These are phyloP conservation scores for Sphagnum magellanicum DNA, from an alignment of 228 moss, liverwort and hornwort genomes.

Conservation along the genomic window DNA sequence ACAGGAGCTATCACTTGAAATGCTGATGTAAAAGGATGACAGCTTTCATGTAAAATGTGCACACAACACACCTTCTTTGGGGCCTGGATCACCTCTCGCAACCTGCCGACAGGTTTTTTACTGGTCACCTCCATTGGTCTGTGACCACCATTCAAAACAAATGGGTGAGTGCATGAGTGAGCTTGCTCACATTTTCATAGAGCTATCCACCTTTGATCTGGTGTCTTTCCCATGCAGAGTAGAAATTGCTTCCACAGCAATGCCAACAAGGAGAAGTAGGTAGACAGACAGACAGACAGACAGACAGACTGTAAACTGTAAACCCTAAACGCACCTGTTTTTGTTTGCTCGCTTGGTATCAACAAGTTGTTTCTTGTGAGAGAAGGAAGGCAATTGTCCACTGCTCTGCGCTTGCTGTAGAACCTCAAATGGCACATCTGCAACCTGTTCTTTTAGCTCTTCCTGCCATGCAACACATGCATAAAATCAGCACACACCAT, in stretches of 20 bases:
- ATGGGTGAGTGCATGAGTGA: not conserved
- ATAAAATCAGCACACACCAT: no score
- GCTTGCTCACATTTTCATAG: not conserved
- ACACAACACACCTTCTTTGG: constrained; percentile 53
- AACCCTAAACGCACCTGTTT: constrained; percentile 42
- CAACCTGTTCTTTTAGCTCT: constrained; percentile 58
- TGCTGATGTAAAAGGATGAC: not conserved
- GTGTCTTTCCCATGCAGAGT: not conserved
- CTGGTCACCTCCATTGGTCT: constrained; percentile 92
- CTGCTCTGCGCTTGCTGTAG: constrained; percentile 71
- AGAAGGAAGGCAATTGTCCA: constrained; percentile 47
- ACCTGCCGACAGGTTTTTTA: constrained; percentile 82
- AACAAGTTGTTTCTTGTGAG: constrained; percentile 26
- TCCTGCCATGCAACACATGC: constrained; percentile 27
- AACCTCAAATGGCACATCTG: constrained; percentile 73
- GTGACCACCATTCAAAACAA: not conserved
- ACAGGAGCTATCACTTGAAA: not conserved
- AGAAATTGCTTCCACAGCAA: not conserved
- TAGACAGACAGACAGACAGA: not conserved
- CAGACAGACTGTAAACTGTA: no score
- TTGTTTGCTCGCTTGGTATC: constrained; percentile 86
- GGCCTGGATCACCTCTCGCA: constrained; percentile 87
- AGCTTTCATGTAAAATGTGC: no score
- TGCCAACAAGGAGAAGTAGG: not conserved
- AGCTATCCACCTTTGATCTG: no score